Base-by-base conservation (phyloP, 2,329 filamentous ascomycete genomes). In the Teratosphaeria epicoccoides region DNA sequence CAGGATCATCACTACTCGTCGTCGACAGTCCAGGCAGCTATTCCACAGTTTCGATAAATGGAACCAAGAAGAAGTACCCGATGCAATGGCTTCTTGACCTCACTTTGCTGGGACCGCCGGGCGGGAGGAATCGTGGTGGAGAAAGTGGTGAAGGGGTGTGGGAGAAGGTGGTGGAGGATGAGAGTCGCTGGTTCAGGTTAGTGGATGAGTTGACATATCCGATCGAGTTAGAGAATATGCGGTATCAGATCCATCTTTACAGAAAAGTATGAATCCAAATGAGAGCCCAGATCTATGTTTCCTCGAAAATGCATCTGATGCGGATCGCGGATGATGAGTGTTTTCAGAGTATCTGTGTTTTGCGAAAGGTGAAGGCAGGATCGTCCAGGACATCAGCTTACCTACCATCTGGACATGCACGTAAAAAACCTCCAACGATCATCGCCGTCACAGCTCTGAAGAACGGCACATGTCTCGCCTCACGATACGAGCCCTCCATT, bases 21-120 rank as follows among this genome's bases (percentile, higher is more conserved):
- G 83, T 96, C 3, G 91, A 98, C 67, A 95, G 88, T 60, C 88
- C 93, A 0, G 93, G 93, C 0, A 94, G 85, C 68, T 97, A 97
- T 69, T 93, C 90, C 0, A 88, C 89, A 52, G 78, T 94, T 3
- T 80, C 79, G 0, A 68, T 96, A 55, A 72, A 71, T 24, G 70
- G 70, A 0, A 59, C 70, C 2, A 64, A 77, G 56, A 77, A 78
- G 78, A 82, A 79, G 55, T 97, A 97, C 65, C 91, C 91, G 0
- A 97, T 96, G 89, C 84, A 87, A 61, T 96, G 89, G 83, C 73
- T 98, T 14, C 74, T 98, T 2, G 85, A 96, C 62, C 86, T 93
- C 64, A 86, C 88, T 1, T 70, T 98, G 20, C 67, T 88, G 20
- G 59, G 55, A 23, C 49, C 51, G 10, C 22, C 22, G 25, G n/a